These are phyloP conservation scores for Paraconiothyrium sp. DNA, from an alignment of 2,329 filamentous ascomycete species.

Conservation along the genomic window DNA sequence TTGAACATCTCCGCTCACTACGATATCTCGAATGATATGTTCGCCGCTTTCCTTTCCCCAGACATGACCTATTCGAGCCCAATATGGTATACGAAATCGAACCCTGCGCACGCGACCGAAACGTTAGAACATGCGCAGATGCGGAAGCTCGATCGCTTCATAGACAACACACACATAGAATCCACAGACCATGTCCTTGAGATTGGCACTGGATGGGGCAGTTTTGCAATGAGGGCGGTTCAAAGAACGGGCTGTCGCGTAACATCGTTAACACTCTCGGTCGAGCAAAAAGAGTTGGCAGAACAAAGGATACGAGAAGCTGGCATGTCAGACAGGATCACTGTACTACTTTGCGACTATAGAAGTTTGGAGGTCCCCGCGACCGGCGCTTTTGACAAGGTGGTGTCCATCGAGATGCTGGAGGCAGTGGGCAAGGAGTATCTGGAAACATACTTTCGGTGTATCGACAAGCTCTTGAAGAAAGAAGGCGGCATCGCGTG, in stretches of 20 bases:
- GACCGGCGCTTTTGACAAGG: conserved; percentile 69
- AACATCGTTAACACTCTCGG: conserved; percentile 73
- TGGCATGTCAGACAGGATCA: conserved; percentile 68
- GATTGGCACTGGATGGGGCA: conserved; percentile 80
- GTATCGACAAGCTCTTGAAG: conserved; percentile 71
- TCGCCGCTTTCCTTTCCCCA: conserved; percentile 75
- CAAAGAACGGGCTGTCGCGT: conserved; percentile 72
- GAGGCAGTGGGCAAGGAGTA: conserved; percentile 77
- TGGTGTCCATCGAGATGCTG: conserved; percentile 81
- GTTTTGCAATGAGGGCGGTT: conserved; percentile 76
- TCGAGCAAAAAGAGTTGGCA: conserved; percentile 74
- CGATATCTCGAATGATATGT: conserved; percentile 80
- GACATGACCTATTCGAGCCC: conserved; percentile 82
- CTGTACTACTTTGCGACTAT: conserved; percentile 75
- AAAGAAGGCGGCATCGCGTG: conserved; percentile 71
- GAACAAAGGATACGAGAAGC: conserved; percentile 71
- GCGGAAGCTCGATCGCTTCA: conserved; percentile 72
- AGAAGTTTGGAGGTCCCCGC: conserved; percentile 65
- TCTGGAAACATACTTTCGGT: conserved; percentile 72
- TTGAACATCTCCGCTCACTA: conserved; percentile 78
- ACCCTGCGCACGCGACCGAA: conserved; percentile 59
- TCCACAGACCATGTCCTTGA: conserved; percentile 74
- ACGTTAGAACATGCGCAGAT: conserved; percentile 72
- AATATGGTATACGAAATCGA: conserved; percentile 65
- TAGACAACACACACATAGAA: conserved; percentile 71